These are phyloP conservation scores for Cichorium intybus DNA, from an alignment of 140 eudicot species.

Conservation along the genomic window DNA sequence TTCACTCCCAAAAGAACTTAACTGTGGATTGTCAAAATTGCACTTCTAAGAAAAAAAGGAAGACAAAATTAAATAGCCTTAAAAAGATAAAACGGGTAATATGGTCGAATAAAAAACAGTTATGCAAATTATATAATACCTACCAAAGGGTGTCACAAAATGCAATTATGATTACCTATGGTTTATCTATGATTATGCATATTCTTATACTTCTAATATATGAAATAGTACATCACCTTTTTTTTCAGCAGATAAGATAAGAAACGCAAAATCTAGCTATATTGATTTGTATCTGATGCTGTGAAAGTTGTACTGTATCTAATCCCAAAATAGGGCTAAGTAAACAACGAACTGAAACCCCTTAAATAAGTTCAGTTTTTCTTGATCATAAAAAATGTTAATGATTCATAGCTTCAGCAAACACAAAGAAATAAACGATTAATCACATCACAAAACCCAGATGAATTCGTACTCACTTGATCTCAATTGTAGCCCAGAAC, in stretches of 20 bases:
- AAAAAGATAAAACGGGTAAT: not conserved
- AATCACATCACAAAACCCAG: not conserved
- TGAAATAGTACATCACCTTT: too few relatives aligned
- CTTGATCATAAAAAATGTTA: slow-evolving; percentile 9
- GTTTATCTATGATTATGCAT: too few relatives aligned
- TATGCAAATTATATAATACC: slow-evolving; percentile 37
- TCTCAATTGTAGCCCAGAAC: slow-evolving; percentile 8
- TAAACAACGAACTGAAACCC: not conserved
- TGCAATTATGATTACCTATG: too few relatives aligned
- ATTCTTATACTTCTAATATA: too few relatives aligned
- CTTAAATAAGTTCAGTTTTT: not conserved
- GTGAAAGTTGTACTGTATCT: slow-evolving; percentile 1
- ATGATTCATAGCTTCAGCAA: too few relatives aligned
- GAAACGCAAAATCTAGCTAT: not conserved
- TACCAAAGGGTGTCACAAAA: slow-evolving; percentile 91
- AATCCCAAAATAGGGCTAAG: not conserved
- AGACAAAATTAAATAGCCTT: not conserved
- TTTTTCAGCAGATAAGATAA: not conserved
- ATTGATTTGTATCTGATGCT: slow-evolving; percentile 7
- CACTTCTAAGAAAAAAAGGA: slow-evolving; percentile 44
- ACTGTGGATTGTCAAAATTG: slow-evolving; percentile 56
- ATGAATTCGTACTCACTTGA: not conserved
- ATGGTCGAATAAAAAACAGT: not conserved
- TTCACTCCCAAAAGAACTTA: slow-evolving; percentile 67
- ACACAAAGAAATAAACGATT: not conserved